These are phyloP conservation scores for Euphorbia corollata DNA, from an alignment of 441 rosid genomes.

Conservation along the genomic window DNA sequence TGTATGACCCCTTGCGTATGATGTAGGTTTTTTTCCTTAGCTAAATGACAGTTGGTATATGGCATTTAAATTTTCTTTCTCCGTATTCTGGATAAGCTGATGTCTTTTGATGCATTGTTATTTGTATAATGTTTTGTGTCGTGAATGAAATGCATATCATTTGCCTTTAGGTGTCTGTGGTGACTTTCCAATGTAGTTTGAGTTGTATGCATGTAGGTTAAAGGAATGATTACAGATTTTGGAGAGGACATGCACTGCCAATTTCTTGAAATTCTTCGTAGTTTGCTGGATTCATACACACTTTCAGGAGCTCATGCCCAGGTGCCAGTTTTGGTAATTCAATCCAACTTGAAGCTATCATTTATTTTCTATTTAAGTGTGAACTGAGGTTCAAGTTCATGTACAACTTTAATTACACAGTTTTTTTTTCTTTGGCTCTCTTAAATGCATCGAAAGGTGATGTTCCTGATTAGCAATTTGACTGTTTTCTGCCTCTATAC, in stretches of 20 bases:
- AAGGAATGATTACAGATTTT: conserved; percentile 94
- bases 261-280: conserved; percentile 94
- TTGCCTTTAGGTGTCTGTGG: background rate
- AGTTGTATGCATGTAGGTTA: conserved; percentile 44
- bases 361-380: conserved; percentile 6
- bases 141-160: background rate
- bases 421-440: background rate
- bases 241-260: conserved; percentile 97
- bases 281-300: conserved; percentile 82
- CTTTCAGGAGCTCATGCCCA: conserved; percentile 81
- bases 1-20: background rate
- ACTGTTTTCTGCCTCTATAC: background rate
- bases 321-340: conserved; percentile 37
- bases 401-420: conserved; percentile 8
- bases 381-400: conserved; percentile 7
- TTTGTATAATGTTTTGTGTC: background rate
- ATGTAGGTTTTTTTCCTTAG: background rate
- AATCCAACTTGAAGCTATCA: conserved; percentile 16
- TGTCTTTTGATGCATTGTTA: background rate
- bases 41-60: background rate
- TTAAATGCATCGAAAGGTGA: background rate
- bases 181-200: background rate
- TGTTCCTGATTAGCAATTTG: conserved; percentile 2
- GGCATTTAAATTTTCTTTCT: background rate
- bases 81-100: background rate